These are phyloP conservation scores for Rubia balearica DNA, from an alignment of 305 asterid genomes.

Conservation along the genomic window DNA sequence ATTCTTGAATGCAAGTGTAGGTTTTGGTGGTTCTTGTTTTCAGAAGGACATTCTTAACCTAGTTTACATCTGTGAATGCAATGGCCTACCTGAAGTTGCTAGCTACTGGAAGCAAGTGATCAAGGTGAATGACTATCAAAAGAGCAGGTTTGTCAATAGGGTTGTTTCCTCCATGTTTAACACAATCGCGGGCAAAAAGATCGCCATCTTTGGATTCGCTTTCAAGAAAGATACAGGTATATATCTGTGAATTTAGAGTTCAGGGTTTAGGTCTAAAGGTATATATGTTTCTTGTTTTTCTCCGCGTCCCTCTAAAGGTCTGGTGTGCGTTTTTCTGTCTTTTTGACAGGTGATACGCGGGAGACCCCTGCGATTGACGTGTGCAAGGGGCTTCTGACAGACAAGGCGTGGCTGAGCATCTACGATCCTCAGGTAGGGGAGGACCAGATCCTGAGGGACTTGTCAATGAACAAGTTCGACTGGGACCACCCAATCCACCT, in stretches of 20 bases:
- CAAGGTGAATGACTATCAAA: conserved; percentile 30
- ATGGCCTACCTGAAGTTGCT: conserved; percentile 26
- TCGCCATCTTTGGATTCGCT: conserved; percentile 18
- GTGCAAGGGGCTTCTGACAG: conserved; percentile 25
- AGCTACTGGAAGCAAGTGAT: conserved; percentile 29
- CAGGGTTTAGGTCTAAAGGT: too few species aligned
- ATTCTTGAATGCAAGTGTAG: conserved; percentile 29
- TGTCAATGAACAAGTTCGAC: conserved; percentile 22
- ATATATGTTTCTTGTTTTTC: too few species aligned
- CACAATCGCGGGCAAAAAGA: conserved; percentile 25
- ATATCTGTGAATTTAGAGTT: too few species aligned
- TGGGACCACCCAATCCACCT: conserved; percentile 27
- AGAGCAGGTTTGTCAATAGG: conserved; percentile 24
- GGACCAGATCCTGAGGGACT: conserved; percentile 24
- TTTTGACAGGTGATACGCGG: conserved; percentile 23
- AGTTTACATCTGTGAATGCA: conserved; percentile 13
- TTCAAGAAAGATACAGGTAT: conserved; percentile 18
- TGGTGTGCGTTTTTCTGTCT: too few species aligned
- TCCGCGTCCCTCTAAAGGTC: neutral
- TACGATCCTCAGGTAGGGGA: conserved; percentile 28
- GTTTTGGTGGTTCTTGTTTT: conserved; percentile 27
- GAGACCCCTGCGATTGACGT: conserved; percentile 32
- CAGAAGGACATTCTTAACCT: conserved; percentile 9
- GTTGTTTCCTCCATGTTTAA: conserved; percentile 31
- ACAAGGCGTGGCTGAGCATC: conserved; percentile 27